A percentile compares a stretch with the other conserved stretches of the same genome.
phyloP scores from a whole-genome alignment of 208 protist species.

The Crithidia expoeki region DNA sequence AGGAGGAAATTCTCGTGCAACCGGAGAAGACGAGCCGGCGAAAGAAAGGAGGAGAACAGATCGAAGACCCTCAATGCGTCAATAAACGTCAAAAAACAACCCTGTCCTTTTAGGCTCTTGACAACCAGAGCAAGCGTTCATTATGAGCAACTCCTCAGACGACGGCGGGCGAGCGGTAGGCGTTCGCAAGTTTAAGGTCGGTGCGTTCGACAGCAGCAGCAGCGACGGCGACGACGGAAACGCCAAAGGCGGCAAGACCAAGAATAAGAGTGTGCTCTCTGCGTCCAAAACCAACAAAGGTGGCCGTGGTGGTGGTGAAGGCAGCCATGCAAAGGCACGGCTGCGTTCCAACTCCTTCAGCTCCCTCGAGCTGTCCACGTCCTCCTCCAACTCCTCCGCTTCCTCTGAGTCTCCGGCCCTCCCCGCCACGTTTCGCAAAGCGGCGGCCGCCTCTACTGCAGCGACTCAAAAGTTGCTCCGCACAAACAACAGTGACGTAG shows the following conservation, averaged over 20 bases:
- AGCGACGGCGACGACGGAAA: background rate
- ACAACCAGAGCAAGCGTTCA: too few species aligned
- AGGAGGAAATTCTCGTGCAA: too few species aligned
- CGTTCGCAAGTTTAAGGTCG: slow-evolving; percentile 4
- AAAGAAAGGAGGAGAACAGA: too few species aligned
- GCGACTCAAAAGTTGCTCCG: background rate
- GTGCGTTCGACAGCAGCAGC: slow-evolving; percentile 6
- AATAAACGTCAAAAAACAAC: background rate
- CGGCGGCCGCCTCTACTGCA: slow-evolving; percentile 6
- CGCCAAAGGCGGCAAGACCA: background rate
- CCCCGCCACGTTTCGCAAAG: slow-evolving; percentile 9
- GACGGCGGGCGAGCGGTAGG: background rate
- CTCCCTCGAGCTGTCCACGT: slow-evolving; percentile 19
- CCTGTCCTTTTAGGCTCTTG: background rate
- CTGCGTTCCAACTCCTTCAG: background rate
- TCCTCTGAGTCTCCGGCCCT: background rate
- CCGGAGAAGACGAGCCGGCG: too few species aligned
- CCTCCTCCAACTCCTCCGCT: slow-evolving; percentile 11
- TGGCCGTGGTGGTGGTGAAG: background rate
- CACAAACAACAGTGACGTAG: background rate
- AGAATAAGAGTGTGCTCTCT: too few species aligned
- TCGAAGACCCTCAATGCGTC: too few species aligned
- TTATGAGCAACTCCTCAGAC: slow-evolving; percentile 20
- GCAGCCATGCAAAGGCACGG: background rate
- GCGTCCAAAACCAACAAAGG: too few species aligned